These are phyloP conservation scores for Kernera saxatilis DNA, from an alignment of 345 rosid genomes.

Conservation along the genomic window DNA sequence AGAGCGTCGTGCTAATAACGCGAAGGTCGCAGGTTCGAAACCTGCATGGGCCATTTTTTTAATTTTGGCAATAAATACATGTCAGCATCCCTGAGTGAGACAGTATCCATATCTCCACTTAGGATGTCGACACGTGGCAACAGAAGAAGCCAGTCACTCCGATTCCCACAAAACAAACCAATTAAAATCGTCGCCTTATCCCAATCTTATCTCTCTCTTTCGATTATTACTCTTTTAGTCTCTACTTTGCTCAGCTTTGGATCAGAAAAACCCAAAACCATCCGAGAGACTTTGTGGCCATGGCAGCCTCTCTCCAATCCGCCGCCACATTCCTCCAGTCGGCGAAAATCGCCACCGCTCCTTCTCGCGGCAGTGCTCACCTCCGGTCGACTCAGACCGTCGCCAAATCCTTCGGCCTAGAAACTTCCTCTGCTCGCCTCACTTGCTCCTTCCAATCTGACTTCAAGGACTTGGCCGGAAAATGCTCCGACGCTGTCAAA, in stretches of 20 bases:
- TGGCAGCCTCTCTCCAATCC: constrained; percentile 92
- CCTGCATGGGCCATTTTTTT: constrained; percentile 16
- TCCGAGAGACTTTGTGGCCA: constrained; percentile 18
- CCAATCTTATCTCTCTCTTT: constrained; percentile 54
- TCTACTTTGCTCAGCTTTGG: neutral
- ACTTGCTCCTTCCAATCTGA: constrained; percentile 73
- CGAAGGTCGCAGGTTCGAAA: constrained; percentile 60
- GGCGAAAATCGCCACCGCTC: constrained; percentile 46
- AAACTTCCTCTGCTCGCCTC: constrained; percentile 47
- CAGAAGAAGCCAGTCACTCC: constrained; percentile 11
- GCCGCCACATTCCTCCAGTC: constrained; percentile 86
- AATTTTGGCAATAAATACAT: neutral
- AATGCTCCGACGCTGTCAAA: constrained; percentile 68
- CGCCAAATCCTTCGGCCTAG: constrained; percentile 58
- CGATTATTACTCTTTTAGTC: constrained; percentile 19
- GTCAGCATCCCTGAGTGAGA: constrained; percentile 25
- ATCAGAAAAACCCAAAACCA: constrained; percentile 6
- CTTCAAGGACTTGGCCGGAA: constrained; percentile 62
- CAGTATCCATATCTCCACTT: constrained; percentile 36
- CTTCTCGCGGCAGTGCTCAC: constrained; percentile 36
- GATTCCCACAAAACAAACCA: constrained; percentile 44
- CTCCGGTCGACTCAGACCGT: constrained; percentile 47
- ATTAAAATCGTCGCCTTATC: constrained; percentile 60
- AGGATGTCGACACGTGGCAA: constrained; percentile 49
- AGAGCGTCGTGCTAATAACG: constrained; percentile 97